A percentile compares a stretch with the other conserved stretches of the same genome.
phyloP scores from a whole-genome alignment of 179 eudicot genomes.

The Gypsophila paniculata region DNA sequence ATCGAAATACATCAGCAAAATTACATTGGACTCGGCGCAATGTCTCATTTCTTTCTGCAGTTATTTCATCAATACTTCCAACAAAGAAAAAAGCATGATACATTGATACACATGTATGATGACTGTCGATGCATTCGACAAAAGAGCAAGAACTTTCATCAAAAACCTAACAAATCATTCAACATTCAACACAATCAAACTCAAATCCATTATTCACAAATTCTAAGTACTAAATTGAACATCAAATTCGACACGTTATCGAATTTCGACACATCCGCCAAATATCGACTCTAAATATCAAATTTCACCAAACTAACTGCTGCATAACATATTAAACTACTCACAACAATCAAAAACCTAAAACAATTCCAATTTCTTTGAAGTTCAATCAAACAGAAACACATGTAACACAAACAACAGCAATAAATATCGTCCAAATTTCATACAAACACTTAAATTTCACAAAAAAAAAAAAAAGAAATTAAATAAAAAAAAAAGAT shows the following conservation, averaged over 20 bases:
- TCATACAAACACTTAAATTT: not conserved
- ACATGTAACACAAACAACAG: not conserved
- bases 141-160: not conserved
- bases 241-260: not conserved
- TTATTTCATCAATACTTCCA: not conserved
- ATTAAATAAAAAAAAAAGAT: not conserved
- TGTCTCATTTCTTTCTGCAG: not conserved
- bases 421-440: not conserved
- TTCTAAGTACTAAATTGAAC: not conserved
- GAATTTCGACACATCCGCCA: not conserved
- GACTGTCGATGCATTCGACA: not conserved
- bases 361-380: not conserved
- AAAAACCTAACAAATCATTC: not conserved
- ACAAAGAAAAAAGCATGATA: not conserved
- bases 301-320: not conserved
- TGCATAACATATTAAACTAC: not conserved
- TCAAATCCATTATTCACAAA: not conserved
- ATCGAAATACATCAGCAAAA: not conserved
- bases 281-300: not conserved
- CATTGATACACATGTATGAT: not conserved
- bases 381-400: not conserved
- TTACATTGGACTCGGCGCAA: not conserved
- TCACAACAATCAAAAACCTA: slow-evolving; percentile 7
- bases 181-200: not conserved
- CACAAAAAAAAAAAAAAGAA: too few species aligned